phyloP scores from a whole-genome alignment of 768 basidiomycete species.

The Boletus rex-veris region DNA sequence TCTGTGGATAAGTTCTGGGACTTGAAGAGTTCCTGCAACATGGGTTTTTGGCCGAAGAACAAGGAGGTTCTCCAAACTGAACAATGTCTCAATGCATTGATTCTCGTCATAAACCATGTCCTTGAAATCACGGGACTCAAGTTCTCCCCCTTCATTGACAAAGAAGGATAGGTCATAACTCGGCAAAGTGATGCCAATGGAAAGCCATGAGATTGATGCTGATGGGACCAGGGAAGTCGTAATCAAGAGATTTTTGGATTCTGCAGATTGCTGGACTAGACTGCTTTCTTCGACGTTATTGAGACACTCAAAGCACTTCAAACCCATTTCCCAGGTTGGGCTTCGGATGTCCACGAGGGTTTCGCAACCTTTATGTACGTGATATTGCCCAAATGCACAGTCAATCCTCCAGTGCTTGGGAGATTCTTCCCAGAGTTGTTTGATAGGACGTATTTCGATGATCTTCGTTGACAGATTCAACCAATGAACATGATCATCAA shows the following conservation, averaged over 20 bases:
- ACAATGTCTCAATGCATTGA: not conserved
- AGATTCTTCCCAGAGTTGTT: constrained; percentile 18
- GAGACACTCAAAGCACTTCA: not conserved
- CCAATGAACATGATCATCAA: constrained; percentile 23
- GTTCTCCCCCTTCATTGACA: too few relatives aligned
- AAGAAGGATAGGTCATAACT: not conserved
- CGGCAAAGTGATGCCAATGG: not conserved
- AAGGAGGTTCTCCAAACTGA: too few relatives aligned
- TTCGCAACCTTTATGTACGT: not conserved
- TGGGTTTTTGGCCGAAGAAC: too few relatives aligned
- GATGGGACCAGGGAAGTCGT: not conserved
- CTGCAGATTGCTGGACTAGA: too few relatives aligned
- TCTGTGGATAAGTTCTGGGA: not conserved
- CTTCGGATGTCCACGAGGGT: constrained; percentile 17
- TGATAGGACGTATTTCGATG: constrained; percentile 23
- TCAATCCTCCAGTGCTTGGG: constrained; percentile 19
- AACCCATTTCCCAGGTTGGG: too few relatives aligned
- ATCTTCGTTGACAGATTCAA: constrained; percentile 9
- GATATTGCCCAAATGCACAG: not conserved
- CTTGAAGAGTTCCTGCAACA: too few relatives aligned
- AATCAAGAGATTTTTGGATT: not conserved
- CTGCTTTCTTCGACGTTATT: not conserved
- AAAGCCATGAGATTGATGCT: not conserved
- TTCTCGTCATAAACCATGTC: not conserved
- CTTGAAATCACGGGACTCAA: not conserved